These are phyloP conservation scores for Cryptosporidium andersoni DNA, from an alignment of 169 alveolate species.

Conservation along the genomic window DNA sequence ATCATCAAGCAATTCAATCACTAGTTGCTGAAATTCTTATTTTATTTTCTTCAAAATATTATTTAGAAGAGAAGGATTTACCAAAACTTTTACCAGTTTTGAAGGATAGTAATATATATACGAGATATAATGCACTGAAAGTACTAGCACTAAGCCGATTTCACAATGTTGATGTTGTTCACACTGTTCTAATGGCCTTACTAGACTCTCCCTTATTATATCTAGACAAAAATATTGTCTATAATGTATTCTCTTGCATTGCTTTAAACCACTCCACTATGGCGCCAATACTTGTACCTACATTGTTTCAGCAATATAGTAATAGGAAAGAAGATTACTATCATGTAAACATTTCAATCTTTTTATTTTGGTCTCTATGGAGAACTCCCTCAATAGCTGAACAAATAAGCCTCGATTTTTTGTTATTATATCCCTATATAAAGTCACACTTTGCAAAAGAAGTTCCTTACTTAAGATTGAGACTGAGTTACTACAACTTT, in stretches of 20 bases:
- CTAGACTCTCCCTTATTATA: slow-evolving; percentile 16
- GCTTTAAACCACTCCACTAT: slow-evolving; percentile 22
- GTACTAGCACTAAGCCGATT: slow-evolving; percentile 7
- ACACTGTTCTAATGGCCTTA: slow-evolving; percentile 12
- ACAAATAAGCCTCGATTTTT: slow-evolving; percentile 13
- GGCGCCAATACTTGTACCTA: slow-evolving; percentile 14
- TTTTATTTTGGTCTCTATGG: slow-evolving; percentile 61
- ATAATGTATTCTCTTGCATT: slow-evolving; percentile 5
- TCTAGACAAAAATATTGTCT: slow-evolving; percentile 25
- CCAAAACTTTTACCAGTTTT: slow-evolving; percentile 26
- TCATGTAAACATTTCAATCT: slow-evolving; percentile 25
- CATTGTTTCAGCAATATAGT: slow-evolving; percentile 26
- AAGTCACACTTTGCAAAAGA: slow-evolving; percentile 21
- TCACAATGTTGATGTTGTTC: slow-evolving; percentile 26
- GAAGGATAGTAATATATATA: slow-evolving; percentile 47
- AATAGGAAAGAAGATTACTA: slow-evolving; percentile 10
- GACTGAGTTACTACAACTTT: background rate
- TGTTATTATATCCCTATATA: slow-evolving; percentile 11
- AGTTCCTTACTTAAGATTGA: slow-evolving; percentile 40
- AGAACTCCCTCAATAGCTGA: slow-evolving; percentile 40
- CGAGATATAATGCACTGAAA: slow-evolving; percentile 29
- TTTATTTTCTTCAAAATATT: background rate
- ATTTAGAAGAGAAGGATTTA: slow-evolving; percentile 1
- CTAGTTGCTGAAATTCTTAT: slow-evolving; percentile 44
- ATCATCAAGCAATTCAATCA: slow-evolving; percentile 58